Evolutionary conservation across 2,329 filamentous ascomycete species (phyloP).

Genomic region (Calonectria leucothoes): DNA sequence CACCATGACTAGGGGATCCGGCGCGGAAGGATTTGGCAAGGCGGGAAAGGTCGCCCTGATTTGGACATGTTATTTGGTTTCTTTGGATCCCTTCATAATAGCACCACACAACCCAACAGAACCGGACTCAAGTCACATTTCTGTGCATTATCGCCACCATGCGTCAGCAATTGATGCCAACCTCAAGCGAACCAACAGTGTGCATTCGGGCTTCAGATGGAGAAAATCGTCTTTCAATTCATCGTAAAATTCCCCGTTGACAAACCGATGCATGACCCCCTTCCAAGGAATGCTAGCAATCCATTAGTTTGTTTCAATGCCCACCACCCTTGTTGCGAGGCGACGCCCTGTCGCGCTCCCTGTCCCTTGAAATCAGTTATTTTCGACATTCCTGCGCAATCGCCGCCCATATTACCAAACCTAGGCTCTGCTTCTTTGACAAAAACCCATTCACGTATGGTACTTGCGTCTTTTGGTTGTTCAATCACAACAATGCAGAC

Average conservation of each 20-base stretch:
- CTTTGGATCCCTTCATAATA: neutral
- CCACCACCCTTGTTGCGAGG: neutral
- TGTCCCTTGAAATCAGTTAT: neutral
- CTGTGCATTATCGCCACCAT: neutral
- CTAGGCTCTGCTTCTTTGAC: neutral
- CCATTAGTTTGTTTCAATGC: neutral
- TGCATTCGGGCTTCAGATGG: neutral
- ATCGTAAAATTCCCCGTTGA: too few species aligned
- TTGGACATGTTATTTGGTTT: neutral
- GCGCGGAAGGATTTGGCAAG: neutral
- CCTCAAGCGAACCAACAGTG: neutral
- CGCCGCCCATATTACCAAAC: neutral
- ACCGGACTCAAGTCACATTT: accelerated
- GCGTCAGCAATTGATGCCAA: neutral
- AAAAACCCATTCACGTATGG: too few species aligned
- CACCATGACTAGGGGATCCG: neutral
- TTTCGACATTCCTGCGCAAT: neutral
- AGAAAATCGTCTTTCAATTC: neutral
- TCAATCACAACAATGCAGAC: neutral
- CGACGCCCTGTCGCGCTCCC: neutral
- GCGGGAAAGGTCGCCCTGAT: neutral
- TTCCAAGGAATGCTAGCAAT: neutral
- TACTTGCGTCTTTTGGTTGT: neutral
- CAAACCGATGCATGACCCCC: neutral
- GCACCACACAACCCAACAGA: neutral